phyloP scores from a whole-genome alignment of 768 basidiomycete species.

The Mycena filopes region DNA sequence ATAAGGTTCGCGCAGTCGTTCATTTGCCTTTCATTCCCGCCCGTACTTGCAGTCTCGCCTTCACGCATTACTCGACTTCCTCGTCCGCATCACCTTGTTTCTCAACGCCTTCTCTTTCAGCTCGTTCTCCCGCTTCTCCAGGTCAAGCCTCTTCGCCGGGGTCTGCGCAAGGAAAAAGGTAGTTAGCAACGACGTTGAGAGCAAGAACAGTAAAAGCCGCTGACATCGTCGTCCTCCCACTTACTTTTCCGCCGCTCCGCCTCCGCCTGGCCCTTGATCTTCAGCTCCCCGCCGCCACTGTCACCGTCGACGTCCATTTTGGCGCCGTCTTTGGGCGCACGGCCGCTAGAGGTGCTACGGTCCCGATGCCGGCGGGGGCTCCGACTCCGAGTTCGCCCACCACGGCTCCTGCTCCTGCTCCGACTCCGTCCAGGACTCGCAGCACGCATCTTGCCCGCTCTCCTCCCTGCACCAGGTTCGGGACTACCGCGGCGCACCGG shows the following conservation, averaged over 20 bases:
- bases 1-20: too few species aligned
- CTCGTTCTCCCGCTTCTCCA: constrained; percentile 80
- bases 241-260: constrained; percentile 63
- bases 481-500: constrained; percentile 41
- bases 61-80: constrained; percentile 55
- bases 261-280: constrained; percentile 81
- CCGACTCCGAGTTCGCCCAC: constrained; percentile 15
- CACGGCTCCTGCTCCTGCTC: constrained; percentile 3
- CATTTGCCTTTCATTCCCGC: too few species aligned
- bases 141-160: constrained; percentile 52
- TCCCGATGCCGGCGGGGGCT: constrained; percentile 38
- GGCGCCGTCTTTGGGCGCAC: constrained; percentile 26
- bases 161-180: constrained; percentile 27
- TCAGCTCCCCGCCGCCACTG: constrained; percentile 56
- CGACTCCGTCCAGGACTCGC: constrained; percentile 19
- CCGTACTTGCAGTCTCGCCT: not conserved
- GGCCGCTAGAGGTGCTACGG: constrained; percentile 40
- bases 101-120: constrained; percentile 83
- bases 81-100: constrained; percentile 82
- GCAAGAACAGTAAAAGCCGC: constrained; percentile 33
- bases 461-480: constrained; percentile 18
- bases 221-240: constrained; percentile 56
- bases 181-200: constrained; percentile 1
- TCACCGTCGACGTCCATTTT: constrained; percentile 51
- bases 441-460: constrained; percentile 16